Evolutionary conservation across 2,329 filamentous ascomycete species (phyloP).

Genomic region (Phoma herbarum): DNA sequence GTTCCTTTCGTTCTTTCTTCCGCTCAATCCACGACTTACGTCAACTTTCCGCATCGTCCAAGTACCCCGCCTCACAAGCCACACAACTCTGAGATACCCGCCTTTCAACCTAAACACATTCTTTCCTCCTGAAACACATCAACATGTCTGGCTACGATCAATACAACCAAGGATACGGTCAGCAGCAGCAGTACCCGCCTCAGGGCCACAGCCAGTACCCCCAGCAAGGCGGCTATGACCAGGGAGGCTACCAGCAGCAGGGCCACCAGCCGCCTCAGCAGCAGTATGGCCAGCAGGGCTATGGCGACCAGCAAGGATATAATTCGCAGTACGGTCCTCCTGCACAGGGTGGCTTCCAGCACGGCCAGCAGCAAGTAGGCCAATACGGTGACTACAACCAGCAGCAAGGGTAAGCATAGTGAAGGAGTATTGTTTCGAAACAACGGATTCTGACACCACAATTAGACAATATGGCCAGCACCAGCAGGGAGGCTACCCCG

Average conservation of each 20-base stretch:
- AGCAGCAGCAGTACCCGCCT: conserved; percentile 49
- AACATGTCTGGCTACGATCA: conserved; percentile 64
- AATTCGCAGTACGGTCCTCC: conserved; percentile 57
- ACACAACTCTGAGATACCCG: conserved; percentile 1
- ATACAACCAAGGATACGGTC: conserved; percentile 48
- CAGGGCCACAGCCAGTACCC: conserved; percentile 43
- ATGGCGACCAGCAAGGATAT: conserved; percentile 45
- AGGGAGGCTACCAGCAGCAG: conserved; percentile 43
- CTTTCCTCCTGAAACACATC: conserved; percentile 3
- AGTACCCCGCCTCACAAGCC: conserved; percentile 17
- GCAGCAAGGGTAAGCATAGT: conserved; percentile 45
- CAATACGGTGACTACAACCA: conserved; percentile 43
- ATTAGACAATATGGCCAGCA: conserved; percentile 38
- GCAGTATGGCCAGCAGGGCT: conserved; percentile 41
- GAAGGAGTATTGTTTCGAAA: conserved; percentile 25
- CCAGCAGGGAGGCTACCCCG: conserved; percentile 44
- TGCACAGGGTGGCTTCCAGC: conserved; percentile 59
- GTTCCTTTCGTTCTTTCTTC: conserved; percentile 21
- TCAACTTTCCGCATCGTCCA: conserved; percentile 15
- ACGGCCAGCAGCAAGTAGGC: conserved; percentile 45
- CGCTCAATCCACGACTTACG: conserved; percentile 16
- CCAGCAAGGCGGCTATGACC: conserved; percentile 44
- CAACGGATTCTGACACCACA: conserved; percentile 24
- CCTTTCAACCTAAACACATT: neutral
- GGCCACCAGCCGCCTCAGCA: conserved; percentile 45